A percentile compares a stretch with the other conserved stretches of the same genome.
Evolutionary conservation across 306 rosid species (phyloP).

Genomic region (Trifolium dubium): DNA sequence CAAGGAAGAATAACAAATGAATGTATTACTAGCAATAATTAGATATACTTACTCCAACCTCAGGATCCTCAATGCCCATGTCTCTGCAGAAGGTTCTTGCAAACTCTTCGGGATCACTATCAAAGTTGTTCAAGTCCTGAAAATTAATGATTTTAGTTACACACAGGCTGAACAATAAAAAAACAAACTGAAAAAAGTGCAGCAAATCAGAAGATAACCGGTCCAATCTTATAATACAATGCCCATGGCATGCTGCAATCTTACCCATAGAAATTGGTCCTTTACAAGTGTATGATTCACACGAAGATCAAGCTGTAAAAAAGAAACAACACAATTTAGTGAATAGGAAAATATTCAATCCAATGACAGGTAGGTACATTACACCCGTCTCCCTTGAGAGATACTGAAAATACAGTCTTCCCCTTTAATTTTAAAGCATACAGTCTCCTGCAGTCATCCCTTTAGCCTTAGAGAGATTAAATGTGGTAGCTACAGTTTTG

Average conservation of each 20-base stretch:
- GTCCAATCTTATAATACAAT: slow-evolving; percentile 12
- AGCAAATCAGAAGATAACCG: slow-evolving; percentile 20
- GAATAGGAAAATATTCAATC: background rate
- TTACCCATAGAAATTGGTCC: slow-evolving; percentile 97
- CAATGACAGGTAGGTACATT: background rate
- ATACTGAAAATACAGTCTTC: background rate
- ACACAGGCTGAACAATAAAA: slow-evolving; percentile 16
- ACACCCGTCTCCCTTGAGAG: background rate
- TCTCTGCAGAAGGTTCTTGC: slow-evolving; percentile 82
- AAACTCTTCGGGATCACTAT: slow-evolving; percentile 97
- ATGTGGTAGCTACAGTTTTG: background rate
- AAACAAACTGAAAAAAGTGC: background rate
- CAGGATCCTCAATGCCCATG: slow-evolving; percentile 87
- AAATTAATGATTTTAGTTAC: slow-evolving; percentile 38
- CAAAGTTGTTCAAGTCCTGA: slow-evolving; percentile 93
- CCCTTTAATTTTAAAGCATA: background rate
- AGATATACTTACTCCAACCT: slow-evolving; percentile 83
- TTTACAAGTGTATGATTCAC: slow-evolving; percentile 83
- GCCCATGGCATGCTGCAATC: slow-evolving; percentile 23
- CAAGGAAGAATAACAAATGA: slow-evolving; percentile 13
- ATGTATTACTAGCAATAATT: slow-evolving; percentile 1
- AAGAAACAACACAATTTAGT: slow-evolving; percentile 1
- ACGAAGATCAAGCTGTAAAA: slow-evolving; percentile 85
- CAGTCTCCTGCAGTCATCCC: too few relatives aligned
- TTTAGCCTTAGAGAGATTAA: background rate